These are phyloP conservation scores for Phaeomoniella chlamydospora DNA, from an alignment of 2,329 filamentous ascomycete genomes.

Conservation along the genomic window DNA sequence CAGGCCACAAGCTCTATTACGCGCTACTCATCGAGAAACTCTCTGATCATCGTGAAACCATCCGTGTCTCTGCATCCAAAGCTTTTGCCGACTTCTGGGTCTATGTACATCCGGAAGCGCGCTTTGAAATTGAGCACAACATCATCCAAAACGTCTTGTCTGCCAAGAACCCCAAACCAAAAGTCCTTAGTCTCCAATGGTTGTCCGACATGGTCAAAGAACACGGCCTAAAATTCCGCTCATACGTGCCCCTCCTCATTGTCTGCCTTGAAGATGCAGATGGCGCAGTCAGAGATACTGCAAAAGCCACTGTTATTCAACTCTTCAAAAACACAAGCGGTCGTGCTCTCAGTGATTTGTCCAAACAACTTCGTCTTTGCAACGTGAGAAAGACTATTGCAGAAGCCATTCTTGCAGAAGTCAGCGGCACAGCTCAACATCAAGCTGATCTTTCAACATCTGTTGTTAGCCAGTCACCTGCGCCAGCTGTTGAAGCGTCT, in stretches of 20 bases:
- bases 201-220: constrained; percentile 75
- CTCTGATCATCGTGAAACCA: constrained; percentile 77
- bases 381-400: constrained; percentile 80
- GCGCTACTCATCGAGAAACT: constrained; percentile 70
- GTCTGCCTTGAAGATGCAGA: constrained; percentile 83
- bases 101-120: constrained; percentile 34
- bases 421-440: constrained; percentile 48
- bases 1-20: constrained; percentile 49
- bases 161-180: constrained; percentile 69
- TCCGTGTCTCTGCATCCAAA: constrained; percentile 59
- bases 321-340: constrained; percentile 53
- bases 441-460: constrained; percentile 15
- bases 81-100: constrained; percentile 62
- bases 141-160: constrained; percentile 65
- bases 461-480: neutral
- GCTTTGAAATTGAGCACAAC: constrained; percentile 62
- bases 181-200: constrained; percentile 77
- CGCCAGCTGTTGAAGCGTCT: neutral
- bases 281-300: constrained; percentile 69
- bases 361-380: constrained; percentile 69
- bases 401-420: constrained; percentile 54
- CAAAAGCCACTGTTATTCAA: constrained; percentile 71
- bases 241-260: constrained; percentile 71
- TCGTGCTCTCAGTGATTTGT: constrained; percentile 47
- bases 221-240: constrained; percentile 64